Evolutionary conservation across 2,329 filamentous ascomycete genomes (phyloP), one percentile per base, ranked within the genome.

Genomic region (Fusarium drepaniforme): DNA sequence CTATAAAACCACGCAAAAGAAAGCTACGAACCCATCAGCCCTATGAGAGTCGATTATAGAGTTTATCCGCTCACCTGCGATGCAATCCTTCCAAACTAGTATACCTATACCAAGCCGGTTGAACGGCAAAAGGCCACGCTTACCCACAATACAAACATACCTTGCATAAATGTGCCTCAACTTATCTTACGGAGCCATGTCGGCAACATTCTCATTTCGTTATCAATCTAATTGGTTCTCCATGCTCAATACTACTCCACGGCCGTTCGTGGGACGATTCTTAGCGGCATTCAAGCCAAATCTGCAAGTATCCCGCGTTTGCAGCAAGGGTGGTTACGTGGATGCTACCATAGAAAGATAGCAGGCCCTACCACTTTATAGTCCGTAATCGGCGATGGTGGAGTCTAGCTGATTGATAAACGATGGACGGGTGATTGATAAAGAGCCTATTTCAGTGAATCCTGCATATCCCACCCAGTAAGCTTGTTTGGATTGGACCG

Each of bases 381-480:
- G 42, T 37, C 46, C 44, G 58, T 16, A 62, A 63, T 67, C 58
- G 64, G 64, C 64, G 21, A 37, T 15, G 46, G 64, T 46, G 58
- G 64, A 38, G 44, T 37, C 25, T 51, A 3, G 44, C 60, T 67
- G 64, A 67, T 67, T 67, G 64, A 67, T 67, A 63, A 66, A 44
- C 8, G 37, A 42, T 25, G 57, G 15, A 38, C 40, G 51, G 49
- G 49, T 53, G 64, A 67, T 63, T 67, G 64, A 67, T 67, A 63
- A 67, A 37, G n/a, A 6, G 15, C 44, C 42, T 23, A 23, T 46
- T 42, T 15, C 18, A 42, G 64, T 40, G 23, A 30, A 46, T 56
- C 28, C 23, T 40, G 64, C 58, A 63, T 44, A 63, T 44, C n/a
- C 44, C 33, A 28, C 28, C 56, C 56, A 62, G 64, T 66, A 59